phyloP scores from a whole-genome alignment of 2,329 filamentous ascomycete species.

The Diaporthe amygdali region DNA sequence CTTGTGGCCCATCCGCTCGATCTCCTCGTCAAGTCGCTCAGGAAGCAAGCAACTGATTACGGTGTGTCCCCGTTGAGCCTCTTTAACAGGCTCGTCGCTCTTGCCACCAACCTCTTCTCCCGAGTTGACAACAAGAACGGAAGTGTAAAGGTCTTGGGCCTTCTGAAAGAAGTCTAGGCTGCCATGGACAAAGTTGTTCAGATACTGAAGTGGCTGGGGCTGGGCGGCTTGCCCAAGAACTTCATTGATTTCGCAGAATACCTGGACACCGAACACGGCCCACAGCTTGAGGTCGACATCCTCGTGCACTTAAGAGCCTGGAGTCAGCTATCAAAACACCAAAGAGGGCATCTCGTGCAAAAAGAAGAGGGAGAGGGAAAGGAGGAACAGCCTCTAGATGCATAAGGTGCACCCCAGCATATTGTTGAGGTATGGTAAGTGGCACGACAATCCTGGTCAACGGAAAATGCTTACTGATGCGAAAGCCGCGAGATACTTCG shows the following conservation, averaged over 20 bases:
- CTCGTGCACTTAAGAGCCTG: neutral
- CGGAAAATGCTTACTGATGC: neutral
- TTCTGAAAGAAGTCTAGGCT: neutral
- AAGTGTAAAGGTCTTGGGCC: neutral
- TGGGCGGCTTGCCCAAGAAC: neutral
- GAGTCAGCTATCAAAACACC: neutral
- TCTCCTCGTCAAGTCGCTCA: neutral
- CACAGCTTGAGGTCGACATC: conserved; percentile 13
- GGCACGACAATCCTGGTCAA: too few relatives aligned
- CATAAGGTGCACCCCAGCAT: neutral
- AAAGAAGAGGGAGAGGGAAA: too few relatives aligned
- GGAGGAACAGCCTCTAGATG: neutral
- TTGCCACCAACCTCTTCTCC: neutral
- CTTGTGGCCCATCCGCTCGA: neutral
- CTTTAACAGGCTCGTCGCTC: neutral
- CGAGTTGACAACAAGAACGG: neutral
- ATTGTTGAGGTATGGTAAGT: neutral
- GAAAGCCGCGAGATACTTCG: conserved; percentile 4
- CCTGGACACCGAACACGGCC: conserved; percentile 5
- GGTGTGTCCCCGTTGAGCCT: neutral
- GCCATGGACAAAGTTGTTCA: neutral
- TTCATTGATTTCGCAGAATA: neutral
- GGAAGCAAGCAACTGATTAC: conserved; percentile 3
- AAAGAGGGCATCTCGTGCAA: neutral
- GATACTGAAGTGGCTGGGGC: neutral